Percentiles rank a stretch among this genome's conserved stretches.
These are phyloP conservation scores for Claviceps africana DNA, from an alignment of 2,329 filamentous ascomycete species.

Conservation along the genomic window DNA sequence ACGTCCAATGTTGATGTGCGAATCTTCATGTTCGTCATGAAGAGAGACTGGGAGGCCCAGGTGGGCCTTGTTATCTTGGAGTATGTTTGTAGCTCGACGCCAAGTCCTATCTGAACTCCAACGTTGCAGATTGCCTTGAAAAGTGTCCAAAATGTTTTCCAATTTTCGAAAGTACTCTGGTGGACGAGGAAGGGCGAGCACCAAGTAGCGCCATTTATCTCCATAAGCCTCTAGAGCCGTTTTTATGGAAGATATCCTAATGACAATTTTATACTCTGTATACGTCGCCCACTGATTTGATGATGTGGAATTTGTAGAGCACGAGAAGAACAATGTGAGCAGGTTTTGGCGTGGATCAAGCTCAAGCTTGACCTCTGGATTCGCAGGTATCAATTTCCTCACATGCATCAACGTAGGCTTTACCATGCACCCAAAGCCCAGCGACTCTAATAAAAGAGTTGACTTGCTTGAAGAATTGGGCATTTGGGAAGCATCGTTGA, in stretches of 20 bases:
- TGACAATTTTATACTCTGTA: conserved; percentile 25
- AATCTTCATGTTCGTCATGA: conserved; percentile 19
- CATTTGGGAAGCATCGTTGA: neutral
- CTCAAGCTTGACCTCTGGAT: conserved; percentile 14
- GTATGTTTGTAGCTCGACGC: conserved; percentile 34
- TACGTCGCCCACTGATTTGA: conserved; percentile 5
- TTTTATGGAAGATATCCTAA: conserved; percentile 33
- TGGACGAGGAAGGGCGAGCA: conserved; percentile 35
- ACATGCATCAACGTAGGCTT: conserved; percentile 41
- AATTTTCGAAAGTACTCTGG: conserved; percentile 32
- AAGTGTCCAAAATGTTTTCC: conserved; percentile 18
- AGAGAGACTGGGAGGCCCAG: conserved; percentile 25
- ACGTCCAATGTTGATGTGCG: conserved; percentile 37
- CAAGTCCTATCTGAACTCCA: conserved; percentile 33
- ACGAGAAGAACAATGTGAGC: conserved; percentile 19
- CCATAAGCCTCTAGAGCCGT: conserved; percentile 22
- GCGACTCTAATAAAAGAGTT: conserved; percentile 26
- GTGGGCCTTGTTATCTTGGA: conserved; percentile 19
- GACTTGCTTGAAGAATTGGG: conserved; percentile 13
- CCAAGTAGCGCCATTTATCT: conserved; percentile 22
- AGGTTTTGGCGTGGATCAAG: conserved; percentile 16
- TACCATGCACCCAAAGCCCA: conserved; percentile 51
- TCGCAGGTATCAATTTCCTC: conserved; percentile 29
- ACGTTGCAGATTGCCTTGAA: conserved; percentile 14
- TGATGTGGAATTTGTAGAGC: conserved; percentile 6